These are phyloP conservation scores for Thalassiosira livingstoniorum DNA, from an alignment of 352 stramenopile species.

Conservation along the genomic window DNA sequence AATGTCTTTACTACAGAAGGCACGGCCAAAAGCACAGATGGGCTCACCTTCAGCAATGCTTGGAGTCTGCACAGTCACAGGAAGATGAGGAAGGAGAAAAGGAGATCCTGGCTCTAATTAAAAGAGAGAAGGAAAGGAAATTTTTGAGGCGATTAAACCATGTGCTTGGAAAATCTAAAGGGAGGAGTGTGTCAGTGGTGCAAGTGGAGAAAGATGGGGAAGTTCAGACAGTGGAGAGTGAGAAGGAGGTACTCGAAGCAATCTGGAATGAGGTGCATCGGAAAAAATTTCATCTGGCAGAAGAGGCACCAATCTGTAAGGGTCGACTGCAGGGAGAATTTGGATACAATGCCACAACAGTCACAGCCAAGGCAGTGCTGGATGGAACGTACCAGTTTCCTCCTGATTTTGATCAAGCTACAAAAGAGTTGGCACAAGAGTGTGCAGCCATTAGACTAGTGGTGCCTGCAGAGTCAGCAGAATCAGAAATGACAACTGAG, in stretches of 20 bases:
- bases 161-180: neutral
- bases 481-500: neutral
- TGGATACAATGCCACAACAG: neutral
- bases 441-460: neutral
- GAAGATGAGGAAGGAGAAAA: neutral
- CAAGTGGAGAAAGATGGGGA: neutral
- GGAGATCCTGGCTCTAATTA: neutral
- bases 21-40: neutral
- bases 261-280: constrained; percentile 21
- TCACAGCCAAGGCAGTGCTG: neutral
- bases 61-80: neutral
- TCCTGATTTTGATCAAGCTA: neutral
- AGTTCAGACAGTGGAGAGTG: neutral
- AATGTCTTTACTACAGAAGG: neutral
- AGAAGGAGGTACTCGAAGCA: neutral
- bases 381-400: neutral
- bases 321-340: neutral
- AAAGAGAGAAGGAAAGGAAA: neutral
- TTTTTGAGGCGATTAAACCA: neutral
- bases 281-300: constrained; percentile 13
- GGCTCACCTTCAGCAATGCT: neutral
- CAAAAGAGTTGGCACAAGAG: neutral
- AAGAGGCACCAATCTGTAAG: constrained; percentile 6
- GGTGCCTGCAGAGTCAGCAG: neutral
- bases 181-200: neutral